phyloP scores from a whole-genome alignment of 2,329 filamentous ascomycete genomes.

The Aspergillus calidoustus region DNA sequence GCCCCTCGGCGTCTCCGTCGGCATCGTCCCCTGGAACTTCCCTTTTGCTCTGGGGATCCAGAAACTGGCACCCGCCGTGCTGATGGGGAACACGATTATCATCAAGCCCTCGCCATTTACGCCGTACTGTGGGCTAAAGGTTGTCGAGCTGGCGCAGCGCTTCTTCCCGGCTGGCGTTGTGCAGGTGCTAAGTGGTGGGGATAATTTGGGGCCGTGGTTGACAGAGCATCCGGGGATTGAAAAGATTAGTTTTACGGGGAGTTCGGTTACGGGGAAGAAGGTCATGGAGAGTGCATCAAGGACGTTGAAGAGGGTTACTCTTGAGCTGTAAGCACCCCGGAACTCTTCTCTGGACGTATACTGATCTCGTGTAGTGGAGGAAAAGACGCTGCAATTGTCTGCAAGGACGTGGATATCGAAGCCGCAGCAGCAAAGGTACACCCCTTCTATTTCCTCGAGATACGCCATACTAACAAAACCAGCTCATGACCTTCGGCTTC shows the following conservation, averaged over 20 bases:
- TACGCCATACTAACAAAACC: neutral
- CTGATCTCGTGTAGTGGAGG: conserved; percentile 44
- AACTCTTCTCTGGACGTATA: neutral
- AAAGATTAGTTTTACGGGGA: conserved; percentile 65
- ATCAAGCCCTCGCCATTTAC: conserved; percentile 57
- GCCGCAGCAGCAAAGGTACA: conserved; percentile 46
- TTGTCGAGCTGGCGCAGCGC: conserved; percentile 55
- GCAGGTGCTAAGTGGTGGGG: conserved; percentile 60
- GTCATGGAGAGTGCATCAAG: conserved; percentile 56
- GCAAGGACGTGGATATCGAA: conserved; percentile 57
- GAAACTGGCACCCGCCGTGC: conserved; percentile 56
- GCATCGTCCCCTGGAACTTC: conserved; percentile 66
- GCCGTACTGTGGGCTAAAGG: conserved; percentile 60
- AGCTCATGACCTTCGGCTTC: conserved; percentile 54
- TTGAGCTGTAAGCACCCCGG: conserved; percentile 44
- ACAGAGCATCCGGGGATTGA: conserved; percentile 58
- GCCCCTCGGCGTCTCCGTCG: conserved; percentile 51
- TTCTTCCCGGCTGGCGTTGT: conserved; percentile 61
- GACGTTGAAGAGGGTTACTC: conserved; percentile 59
- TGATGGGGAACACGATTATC: conserved; percentile 60
- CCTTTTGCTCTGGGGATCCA: conserved; percentile 48
- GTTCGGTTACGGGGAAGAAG: conserved; percentile 54
- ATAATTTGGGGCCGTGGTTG: conserved; percentile 58
- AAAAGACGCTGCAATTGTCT: conserved; percentile 61
- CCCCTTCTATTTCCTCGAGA: neutral